Percentiles rank a stretch among this genome's conserved stretches.
Conservation (phyloP, 768 basidiomycete species). For the Lactarius psammicola region DNA sequence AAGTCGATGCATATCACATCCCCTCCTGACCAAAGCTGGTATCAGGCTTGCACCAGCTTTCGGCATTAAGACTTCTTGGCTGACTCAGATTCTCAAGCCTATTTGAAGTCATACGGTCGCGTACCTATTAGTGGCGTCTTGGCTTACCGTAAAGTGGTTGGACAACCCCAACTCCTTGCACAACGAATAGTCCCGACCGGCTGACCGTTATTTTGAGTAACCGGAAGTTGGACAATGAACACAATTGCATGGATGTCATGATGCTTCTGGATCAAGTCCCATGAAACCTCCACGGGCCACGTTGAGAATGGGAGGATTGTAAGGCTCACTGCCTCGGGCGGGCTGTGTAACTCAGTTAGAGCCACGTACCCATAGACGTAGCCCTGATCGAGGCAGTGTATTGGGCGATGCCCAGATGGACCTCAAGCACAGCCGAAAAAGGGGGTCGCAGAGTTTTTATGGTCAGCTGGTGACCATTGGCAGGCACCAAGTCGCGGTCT, state of each 20-base stretch:
- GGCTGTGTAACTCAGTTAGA: background rate
- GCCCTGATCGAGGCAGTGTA: background rate
- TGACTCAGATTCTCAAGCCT: no score
- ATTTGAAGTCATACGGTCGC: no score
- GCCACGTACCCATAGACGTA: background rate
- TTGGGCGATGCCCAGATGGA: background rate
- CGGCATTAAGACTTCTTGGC: background rate
- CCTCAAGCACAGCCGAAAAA: background rate
- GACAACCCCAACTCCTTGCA: background rate
- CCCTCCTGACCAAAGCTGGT: no score
- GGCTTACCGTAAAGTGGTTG: background rate
- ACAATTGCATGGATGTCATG: background rate
- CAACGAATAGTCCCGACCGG: background rate
- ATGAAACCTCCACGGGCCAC: background rate
- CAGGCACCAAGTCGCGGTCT: background rate
- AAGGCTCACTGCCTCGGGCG: background rate
- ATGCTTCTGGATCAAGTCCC: background rate
- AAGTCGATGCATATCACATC: no score
- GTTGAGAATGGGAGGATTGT: background rate
- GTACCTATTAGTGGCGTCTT: no score
- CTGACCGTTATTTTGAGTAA: background rate
- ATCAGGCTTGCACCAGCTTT: background rate
- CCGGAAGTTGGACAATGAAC: background rate
- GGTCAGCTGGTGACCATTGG: background rate
- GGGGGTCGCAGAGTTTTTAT: background rate